Base-by-base conservation (phyloP, 371 early-diverging fungal species). In the Gilbertella persicaria region DNA sequence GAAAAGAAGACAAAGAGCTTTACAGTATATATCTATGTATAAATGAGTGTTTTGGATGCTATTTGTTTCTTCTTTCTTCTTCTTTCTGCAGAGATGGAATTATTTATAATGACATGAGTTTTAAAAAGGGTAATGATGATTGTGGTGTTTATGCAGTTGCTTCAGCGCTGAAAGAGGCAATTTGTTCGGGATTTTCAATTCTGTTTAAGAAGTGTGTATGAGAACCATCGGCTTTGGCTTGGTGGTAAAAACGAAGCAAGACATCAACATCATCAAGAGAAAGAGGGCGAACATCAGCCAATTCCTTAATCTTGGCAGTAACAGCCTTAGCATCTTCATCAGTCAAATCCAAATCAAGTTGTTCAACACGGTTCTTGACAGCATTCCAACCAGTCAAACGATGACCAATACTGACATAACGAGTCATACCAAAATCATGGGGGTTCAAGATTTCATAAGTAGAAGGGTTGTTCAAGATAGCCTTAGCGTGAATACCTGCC, bases 401-500 rank as follows among this genome's bases (percentile, higher is more conserved):
- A 71, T 96, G 98, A 29, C 96, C 96, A 48, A 97, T 95, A 41
- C 90, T 89, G 52, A 96, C 96, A 62, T 95, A 95, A 21, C 96
- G 87, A n/a, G 93, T 91, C 92, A 96, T 93, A 67, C 95, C 95
- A 79, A 96, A 97, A 70, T 95, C 96, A 70, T 94, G 91, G 30
- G 96, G 98, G 74, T 92, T 89, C 55, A 97, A 76, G 73, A 96
- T 95, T 80, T 97, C 98, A 64, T 97, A 97, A 3, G 96, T 96
- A 48, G 87, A 84, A 17, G 98, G 98, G 81, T 97, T 96, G 82
- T 95, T 95, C 45, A 97, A 82, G 62, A 97, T 95, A 45, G 98
- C 98, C 79, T 97, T 97, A 73, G 98, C 95, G 67, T 97, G 98
- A 70, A 96, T 97, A 64, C 98, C 98, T 38, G 98, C 96, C 85